These are phyloP conservation scores for Calycina marina DNA, from an alignment of 2,329 filamentous ascomycete species.

Conservation along the genomic window DNA sequence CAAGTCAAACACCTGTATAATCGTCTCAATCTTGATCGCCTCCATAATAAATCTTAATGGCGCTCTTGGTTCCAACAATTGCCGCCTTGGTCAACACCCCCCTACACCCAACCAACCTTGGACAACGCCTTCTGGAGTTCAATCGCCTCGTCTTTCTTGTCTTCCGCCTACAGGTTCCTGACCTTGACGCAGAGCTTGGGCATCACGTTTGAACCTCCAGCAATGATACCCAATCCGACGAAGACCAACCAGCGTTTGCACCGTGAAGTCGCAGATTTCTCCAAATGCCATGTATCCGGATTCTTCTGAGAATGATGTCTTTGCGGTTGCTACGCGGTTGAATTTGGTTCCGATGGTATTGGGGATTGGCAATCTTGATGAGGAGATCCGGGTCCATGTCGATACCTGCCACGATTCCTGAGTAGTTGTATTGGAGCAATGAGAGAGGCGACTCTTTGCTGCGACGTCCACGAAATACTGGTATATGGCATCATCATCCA, in stretches of 20 bases:
- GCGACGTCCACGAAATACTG: constrained; percentile 55
- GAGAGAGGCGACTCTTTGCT: constrained; percentile 59
- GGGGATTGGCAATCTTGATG: constrained; percentile 57
- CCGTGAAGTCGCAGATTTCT: constrained; percentile 76
- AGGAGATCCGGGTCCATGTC: constrained; percentile 84
- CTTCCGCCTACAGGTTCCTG: constrained; percentile 61
- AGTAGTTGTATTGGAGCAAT: constrained; percentile 84
- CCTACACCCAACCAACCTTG: constrained; percentile 69
- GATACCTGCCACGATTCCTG: constrained; percentile 71
- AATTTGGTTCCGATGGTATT: constrained; percentile 87
- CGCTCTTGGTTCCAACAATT: constrained; percentile 75
- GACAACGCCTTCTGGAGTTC: constrained; percentile 64
- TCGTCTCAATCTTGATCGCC: constrained; percentile 50
- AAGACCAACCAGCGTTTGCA: constrained; percentile 67
- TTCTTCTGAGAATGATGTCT: constrained; percentile 43
- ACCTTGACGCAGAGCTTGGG: constrained; percentile 69
- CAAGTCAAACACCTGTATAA: constrained; percentile 14
- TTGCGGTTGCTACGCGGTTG: constrained; percentile 64
- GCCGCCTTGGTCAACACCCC: constrained; percentile 72
- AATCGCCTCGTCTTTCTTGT: constrained; percentile 61
- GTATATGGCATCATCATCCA: constrained; percentile 56
- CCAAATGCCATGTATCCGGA: constrained; percentile 74
- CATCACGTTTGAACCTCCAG: constrained; percentile 72
- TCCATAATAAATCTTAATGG: constrained; percentile 68
- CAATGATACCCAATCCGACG: constrained; percentile 73